A percentile compares a stretch with the other conserved stretches of the same genome.
Conservation (phyloP, 164 flowering plant genomes). For the Protea cynaroides region DNA sequence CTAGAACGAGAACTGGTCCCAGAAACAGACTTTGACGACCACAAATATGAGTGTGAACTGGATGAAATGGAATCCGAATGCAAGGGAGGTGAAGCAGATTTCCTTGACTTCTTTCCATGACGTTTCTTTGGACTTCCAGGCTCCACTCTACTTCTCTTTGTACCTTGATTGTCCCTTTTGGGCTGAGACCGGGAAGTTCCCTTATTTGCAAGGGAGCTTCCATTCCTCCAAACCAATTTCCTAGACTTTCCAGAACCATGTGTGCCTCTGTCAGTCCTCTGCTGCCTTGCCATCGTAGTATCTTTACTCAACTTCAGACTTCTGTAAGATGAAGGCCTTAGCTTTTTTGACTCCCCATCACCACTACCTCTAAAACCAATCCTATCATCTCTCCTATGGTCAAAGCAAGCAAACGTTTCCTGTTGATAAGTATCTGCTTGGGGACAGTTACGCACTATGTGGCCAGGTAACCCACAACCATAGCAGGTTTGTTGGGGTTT, state of each 20-base stretch:
- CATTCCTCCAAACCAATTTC: conserved; percentile 6
- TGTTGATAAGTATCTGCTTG: conserved; percentile 10
- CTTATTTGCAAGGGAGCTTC: conserved; percentile 6
- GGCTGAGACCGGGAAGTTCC: conserved; percentile 8
- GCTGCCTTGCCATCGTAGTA: conserved; percentile 3
- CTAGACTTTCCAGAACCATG: conserved; percentile 14
- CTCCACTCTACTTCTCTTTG: conserved; percentile 20
- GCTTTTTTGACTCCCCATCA: conserved; percentile 14
- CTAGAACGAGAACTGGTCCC: conserved; percentile 9
- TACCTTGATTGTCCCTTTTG: conserved; percentile 15
- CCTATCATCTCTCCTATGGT: conserved; percentile 15
- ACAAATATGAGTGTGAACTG: conserved; percentile 26
- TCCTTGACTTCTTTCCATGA: conserved; percentile 20
- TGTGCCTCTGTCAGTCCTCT: conserved; percentile 11
- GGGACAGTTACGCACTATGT: conserved; percentile 37
- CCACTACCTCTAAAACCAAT: conserved; percentile 14
- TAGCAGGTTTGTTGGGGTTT: conserved; percentile 26
- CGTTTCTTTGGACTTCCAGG: conserved; percentile 13
- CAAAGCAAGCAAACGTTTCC: conserved; percentile 18
- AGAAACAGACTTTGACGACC: conserved; percentile 15
- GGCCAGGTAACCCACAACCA: conserved; percentile 36
- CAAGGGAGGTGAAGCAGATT: conserved; percentile 14
- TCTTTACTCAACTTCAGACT: conserved; percentile 13
- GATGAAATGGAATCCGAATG: conserved; percentile 23
- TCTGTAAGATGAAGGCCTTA: conserved; percentile 11